Evolutionary conservation across 2,329 filamentous ascomycete genomes (phyloP).

Genomic region (Sarocladiaceae sp.): DNA sequence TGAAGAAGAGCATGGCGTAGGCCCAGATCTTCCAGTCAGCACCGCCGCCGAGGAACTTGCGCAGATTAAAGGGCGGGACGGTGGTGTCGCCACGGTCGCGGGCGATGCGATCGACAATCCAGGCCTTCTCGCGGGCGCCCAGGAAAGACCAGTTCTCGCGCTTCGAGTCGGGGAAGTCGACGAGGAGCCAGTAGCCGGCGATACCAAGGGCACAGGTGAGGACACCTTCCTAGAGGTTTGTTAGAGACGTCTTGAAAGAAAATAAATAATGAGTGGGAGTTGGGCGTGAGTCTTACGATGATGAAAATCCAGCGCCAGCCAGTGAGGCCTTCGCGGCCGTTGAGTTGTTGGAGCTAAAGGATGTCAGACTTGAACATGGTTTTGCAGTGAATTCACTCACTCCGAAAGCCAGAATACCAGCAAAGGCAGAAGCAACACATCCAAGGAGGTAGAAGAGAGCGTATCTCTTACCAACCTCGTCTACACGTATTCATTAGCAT

Average conservation of each 20-base stretch:
- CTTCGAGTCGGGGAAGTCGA: constrained; percentile 59
- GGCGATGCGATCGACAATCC: constrained; percentile 50
- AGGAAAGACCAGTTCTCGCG: constrained; percentile 51
- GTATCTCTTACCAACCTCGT: constrained; percentile 67
- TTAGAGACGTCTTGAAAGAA: neutral
- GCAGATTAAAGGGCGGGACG: constrained; percentile 46
- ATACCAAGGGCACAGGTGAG: constrained; percentile 51
- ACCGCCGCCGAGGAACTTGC: constrained; percentile 41
- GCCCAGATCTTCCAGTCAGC: constrained; percentile 57
- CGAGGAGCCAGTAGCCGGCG: constrained; percentile 51
- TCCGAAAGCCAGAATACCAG: constrained; percentile 67
- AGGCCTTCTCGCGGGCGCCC: constrained; percentile 43
- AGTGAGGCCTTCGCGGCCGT: constrained; percentile 46
- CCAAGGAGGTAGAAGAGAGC: constrained; percentile 67
- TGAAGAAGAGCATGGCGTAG: constrained; percentile 58
- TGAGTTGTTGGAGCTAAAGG: constrained; percentile 54
- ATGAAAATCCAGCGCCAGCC: constrained; percentile 69
- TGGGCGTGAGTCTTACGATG: constrained; percentile 20
- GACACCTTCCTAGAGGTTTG: constrained; percentile 31
- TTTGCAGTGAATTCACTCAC: constrained; percentile 31
- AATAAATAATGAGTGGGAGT: neutral
- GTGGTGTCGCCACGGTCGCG: constrained; percentile 54
- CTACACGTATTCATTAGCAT: no score
- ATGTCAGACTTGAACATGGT: constrained; percentile 9
- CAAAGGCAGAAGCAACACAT: constrained; percentile 60